Base-by-base conservation (phyloP, 352 stramenopile genomes). In the Peronospora farinosa region DNA sequence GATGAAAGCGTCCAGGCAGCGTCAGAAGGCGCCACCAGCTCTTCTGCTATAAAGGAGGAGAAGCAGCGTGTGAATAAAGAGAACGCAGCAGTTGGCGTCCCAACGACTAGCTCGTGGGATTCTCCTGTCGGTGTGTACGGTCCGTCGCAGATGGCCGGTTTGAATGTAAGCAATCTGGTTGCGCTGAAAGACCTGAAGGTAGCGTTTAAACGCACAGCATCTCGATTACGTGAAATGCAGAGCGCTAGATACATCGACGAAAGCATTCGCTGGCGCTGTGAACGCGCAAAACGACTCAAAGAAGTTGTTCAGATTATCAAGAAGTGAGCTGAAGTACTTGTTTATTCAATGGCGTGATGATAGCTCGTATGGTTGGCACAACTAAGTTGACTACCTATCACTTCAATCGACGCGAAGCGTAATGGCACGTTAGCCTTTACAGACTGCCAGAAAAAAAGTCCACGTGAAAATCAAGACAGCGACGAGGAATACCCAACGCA, bases 141-240 rank as follows among this genome's bases (percentile, higher is more conserved):
- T 21, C 74, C 71, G 1, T 58, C 75, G 7, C 82, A 85, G 54
- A 80, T 72, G 65, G 50, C 72, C 6, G 73, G 73, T 0, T 50
- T 86, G 7, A 58, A 84, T 40, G 58, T 86, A 4, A 49, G 65
- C 11, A 88, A 88, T 47, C 61, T 91, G 2, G 85, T 74, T 54
- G 67, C 78, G 3, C 49, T 91, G 13, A 74, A 85, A 43, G 81
- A 91, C 36, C 42, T 94, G 5, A 75, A 84, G 38, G 68, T 89
- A 17, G 81, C 83, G 6, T 90, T 85, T 49, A 85, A 89, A 41
- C 77, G 80, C 16, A 71, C 79, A 0, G 72, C 95, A 13, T 95
- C 82, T 30, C 72, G 88, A 2, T 58, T 96, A 7, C 64, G 76
- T 10, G 88, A 96, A 56, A 96, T 96, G 86, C 81, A 94, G 50